phyloP scores from a whole-genome alignment of 345 rosid species.

The Populus deltoides region DNA sequence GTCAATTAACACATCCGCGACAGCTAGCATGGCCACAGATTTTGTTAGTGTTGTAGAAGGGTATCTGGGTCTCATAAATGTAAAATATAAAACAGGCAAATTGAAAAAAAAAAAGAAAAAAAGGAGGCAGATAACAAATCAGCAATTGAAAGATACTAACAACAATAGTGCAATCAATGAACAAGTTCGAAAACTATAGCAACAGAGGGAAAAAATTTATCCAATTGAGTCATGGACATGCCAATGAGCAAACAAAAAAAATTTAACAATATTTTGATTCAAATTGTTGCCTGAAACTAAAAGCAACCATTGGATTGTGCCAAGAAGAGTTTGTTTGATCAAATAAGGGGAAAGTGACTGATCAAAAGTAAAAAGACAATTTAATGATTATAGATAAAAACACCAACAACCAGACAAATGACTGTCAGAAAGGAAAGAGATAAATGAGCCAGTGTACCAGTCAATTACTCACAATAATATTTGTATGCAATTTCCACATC shows the following conservation, averaged over 20 bases:
- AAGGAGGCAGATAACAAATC: slow-evolving; percentile 13
- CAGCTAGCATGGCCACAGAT: slow-evolving; percentile 64
- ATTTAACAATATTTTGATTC: not conserved
- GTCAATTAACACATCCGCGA: slow-evolving; percentile 88
- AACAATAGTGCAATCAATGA: not conserved
- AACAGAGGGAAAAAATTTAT: not conserved
- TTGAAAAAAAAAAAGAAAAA: not conserved
- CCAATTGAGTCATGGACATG: not conserved
- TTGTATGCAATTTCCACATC: no score
- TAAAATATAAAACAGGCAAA: slow-evolving; percentile 5
- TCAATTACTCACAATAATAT: no score
- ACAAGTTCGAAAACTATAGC: not conserved
- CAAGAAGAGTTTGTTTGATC: not conserved
- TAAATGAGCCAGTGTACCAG: no score
- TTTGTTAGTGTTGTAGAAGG: slow-evolving; percentile 35
- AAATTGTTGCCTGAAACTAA: not conserved
- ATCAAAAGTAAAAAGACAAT: not conserved
- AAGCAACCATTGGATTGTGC: not conserved
- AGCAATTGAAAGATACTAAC: slow-evolving; percentile 11
- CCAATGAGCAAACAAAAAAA: not conserved
- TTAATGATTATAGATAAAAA: no score
- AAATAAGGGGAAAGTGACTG: not conserved
- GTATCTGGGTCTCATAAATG: slow-evolving; percentile 21
- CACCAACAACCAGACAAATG: no score
- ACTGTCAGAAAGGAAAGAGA: no score